Evolutionary conservation across 2,329 filamentous ascomycete genomes (phyloP).

Genomic region (Sarocladium brachiariae): DNA sequence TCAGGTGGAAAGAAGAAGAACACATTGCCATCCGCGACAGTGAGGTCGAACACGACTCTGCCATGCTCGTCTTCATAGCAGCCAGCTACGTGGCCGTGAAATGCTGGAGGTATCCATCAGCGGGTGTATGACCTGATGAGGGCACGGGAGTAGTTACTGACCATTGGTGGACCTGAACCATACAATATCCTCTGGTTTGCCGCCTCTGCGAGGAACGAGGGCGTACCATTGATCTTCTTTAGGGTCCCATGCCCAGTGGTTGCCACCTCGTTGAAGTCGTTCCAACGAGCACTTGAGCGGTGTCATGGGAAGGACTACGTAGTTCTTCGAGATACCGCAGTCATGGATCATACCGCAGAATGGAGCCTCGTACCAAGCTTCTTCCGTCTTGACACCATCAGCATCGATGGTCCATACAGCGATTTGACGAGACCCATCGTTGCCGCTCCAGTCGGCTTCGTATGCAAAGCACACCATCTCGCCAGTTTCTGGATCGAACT

Average conservation of each 20-base stretch:
- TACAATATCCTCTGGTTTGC: conserved; percentile 43
- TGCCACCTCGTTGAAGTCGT: conserved; percentile 36
- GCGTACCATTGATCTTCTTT: conserved; percentile 50
- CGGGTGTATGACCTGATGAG: too few relatives aligned
- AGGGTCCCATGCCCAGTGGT: conserved; percentile 47
- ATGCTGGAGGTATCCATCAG: conserved; percentile 23
- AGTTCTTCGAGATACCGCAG: conserved; percentile 1
- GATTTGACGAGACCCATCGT: neutral
- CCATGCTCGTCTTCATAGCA: conserved; percentile 31
- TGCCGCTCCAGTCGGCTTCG: conserved; percentile 31
- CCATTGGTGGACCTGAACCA: conserved; percentile 47
- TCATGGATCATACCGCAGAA: conserved; percentile 1
- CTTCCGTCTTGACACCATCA: neutral
- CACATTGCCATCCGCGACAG: conserved; percentile 34
- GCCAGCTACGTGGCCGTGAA: conserved; percentile 35
- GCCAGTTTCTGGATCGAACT: conserved; percentile 31
- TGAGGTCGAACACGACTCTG: conserved; percentile 37
- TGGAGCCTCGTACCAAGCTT: neutral
- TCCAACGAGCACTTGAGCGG: conserved; percentile 19
- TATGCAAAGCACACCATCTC: conserved; percentile 35
- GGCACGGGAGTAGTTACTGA: too few relatives aligned
- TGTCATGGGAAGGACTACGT: conserved; percentile 2
- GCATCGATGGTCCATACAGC: neutral
- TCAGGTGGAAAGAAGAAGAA: conserved; percentile 39
- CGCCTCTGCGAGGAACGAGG: conserved; percentile 42